A percentile compares a stretch with the other conserved stretches of the same genome.
phyloP scores from a whole-genome alignment of 169 alveolate species.

The Perkinsus marinus region DNA sequence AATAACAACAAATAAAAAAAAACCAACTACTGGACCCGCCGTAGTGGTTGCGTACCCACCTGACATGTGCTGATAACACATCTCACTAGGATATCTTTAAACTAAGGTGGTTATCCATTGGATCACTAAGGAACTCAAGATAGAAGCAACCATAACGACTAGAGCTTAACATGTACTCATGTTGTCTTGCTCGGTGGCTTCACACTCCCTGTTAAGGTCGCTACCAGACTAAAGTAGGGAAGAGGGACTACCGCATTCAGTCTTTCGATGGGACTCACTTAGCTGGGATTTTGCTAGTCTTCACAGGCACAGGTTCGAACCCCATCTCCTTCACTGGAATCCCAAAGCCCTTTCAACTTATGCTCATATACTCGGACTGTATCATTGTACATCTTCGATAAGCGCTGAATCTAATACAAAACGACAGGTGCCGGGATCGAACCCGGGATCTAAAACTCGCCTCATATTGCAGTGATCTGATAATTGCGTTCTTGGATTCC shows the following conservation, averaged over 20 bases:
- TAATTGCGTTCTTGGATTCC: background rate
- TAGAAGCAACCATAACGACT: background rate
- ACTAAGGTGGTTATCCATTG: background rate
- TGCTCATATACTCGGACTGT: background rate
- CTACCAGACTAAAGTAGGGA: background rate
- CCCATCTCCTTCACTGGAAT: constrained; percentile 8
- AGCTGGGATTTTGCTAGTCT: background rate
- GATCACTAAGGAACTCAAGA: background rate
- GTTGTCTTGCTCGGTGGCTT: background rate
- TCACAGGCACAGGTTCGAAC: background rate
- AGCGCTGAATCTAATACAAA: background rate
- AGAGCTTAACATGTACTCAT: background rate
- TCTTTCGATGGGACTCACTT: background rate
- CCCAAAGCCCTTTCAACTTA: background rate
- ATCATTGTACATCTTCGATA: constrained; percentile 3
- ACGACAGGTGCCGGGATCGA: background rate
- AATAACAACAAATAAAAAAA: too few relatives aligned
- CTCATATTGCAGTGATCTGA: background rate
- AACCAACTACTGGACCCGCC: background rate
- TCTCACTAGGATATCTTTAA: too few relatives aligned
- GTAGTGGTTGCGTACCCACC: background rate
- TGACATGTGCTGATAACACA: background rate
- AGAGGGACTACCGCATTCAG: too few relatives aligned
- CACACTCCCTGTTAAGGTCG: background rate
- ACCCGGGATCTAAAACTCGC: background rate